A percentile compares a stretch with the other conserved stretches of the same genome.
Conservation (phyloP, 2,329 filamentous ascomycete genomes). For the Penicillium palitans region DNA sequence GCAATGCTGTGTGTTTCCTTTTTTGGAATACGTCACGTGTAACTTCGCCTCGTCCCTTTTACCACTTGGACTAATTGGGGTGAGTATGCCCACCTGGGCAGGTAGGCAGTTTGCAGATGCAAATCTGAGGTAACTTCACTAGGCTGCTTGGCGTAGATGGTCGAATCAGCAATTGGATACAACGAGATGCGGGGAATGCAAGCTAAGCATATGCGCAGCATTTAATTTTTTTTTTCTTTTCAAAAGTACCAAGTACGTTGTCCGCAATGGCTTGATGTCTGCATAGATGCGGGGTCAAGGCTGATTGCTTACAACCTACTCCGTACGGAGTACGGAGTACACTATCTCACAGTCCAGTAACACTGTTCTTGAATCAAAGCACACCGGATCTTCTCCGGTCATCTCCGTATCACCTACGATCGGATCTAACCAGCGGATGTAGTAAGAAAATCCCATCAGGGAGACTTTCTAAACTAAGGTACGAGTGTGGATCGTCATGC, state of each 20-base stretch:
- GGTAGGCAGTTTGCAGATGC: neutral
- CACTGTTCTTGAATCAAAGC: neutral
- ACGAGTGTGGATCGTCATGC: constrained; percentile 9
- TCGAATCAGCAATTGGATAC: neutral
- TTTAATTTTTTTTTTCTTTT: neutral
- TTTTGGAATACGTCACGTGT: constrained; percentile 27
- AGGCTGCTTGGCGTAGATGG: neutral
- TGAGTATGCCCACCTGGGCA: neutral
- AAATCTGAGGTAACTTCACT: constrained; percentile 4
- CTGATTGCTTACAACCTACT: neutral
- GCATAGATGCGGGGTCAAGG: neutral
- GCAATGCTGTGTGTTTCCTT: constrained; percentile 17
- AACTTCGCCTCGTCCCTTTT: neutral
- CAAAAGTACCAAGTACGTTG: neutral
- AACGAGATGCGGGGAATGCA: constrained; percentile 4
- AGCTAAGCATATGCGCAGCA: constrained; percentile 2
- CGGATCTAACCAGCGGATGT: constrained; percentile 2
- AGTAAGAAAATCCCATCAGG: constrained; percentile 1
- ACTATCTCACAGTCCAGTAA: neutral
- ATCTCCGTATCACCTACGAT: neutral
- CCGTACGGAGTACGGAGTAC: neutral
- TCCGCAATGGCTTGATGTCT: neutral
- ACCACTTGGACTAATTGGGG: neutral
- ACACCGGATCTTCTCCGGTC: neutral
- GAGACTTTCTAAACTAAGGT: neutral